These are phyloP conservation scores for Isochrysis galbana DNA, from an alignment of 78 protist species.

Conservation along the genomic window DNA sequence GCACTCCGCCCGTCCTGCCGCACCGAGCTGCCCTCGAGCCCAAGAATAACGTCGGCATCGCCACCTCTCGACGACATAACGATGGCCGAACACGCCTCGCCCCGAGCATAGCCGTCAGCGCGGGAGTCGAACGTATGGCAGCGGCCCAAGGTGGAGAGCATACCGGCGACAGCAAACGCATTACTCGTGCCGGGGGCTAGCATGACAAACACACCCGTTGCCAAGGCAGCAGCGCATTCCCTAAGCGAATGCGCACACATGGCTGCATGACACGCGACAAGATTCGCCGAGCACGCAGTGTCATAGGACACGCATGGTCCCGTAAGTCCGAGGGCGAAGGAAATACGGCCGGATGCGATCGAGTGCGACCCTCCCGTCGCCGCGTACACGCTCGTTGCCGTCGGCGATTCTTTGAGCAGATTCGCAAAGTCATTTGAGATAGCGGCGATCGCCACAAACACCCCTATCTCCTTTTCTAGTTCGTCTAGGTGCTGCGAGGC, in stretches of 20 bases:
- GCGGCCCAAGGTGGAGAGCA: constrained; percentile 62
- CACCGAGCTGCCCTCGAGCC: neutral
- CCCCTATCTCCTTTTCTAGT: neutral
- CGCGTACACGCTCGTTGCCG: neutral
- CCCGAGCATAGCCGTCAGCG: constrained; percentile 85
- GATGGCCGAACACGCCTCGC: constrained; percentile 77
- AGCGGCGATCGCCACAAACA: neutral
- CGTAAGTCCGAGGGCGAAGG: constrained; percentile 67
- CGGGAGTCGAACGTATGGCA: constrained; percentile 65
- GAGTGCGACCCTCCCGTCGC: neutral
- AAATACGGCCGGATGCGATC: constrained; percentile 51
- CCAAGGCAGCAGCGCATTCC: neutral
- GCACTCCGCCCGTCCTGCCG: constrained; percentile 65
- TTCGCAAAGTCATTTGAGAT: neutral
- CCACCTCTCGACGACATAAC: neutral
- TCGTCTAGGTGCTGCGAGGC: neutral
- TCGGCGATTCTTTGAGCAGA: neutral
- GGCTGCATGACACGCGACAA: constrained; percentile 77
- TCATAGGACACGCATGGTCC: constrained; percentile 84
- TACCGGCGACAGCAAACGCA: constrained; percentile 41
- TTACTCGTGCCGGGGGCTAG: neutral
- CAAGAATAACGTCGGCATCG: neutral
- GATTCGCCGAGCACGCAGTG: constrained; percentile 88
- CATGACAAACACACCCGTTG: neutral
- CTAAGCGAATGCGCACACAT: neutral